Evolutionary conservation across 495 filamentous ascomycete genomes (phyloP).

Genomic region (Penicillium subrubescens): DNA sequence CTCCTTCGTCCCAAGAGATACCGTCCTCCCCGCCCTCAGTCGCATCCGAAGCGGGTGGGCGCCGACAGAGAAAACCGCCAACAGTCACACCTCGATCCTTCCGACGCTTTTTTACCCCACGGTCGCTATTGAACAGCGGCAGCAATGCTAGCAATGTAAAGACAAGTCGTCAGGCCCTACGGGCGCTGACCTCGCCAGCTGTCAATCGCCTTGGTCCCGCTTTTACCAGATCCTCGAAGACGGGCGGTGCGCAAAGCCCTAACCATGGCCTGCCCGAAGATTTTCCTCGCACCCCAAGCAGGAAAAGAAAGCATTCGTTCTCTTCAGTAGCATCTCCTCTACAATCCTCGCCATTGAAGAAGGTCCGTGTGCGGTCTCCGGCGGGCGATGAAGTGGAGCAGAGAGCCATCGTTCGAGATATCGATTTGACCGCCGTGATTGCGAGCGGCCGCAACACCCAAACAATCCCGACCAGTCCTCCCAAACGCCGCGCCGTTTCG

Average conservation of each 20-base stretch:
- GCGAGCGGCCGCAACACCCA: slow-evolving; percentile 14
- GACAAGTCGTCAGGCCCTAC: slow-evolving; percentile 64
- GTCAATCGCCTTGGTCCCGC: slow-evolving; percentile 59
- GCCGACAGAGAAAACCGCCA: slow-evolving; percentile 50
- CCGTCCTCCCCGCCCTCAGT: slow-evolving; percentile 53
- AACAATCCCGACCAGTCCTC: slow-evolving; percentile 12
- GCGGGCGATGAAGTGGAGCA: slow-evolving; percentile 38
- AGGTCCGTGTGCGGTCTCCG: slow-evolving; percentile 38
- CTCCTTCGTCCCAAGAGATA: slow-evolving; percentile 38
- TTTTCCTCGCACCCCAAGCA: slow-evolving; percentile 39
- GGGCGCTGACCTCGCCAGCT: slow-evolving; percentile 66
- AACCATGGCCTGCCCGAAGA: slow-evolving; percentile 35
- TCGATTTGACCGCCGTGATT: slow-evolving; percentile 24
- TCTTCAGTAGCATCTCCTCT: slow-evolving; percentile 53
- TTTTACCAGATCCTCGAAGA: slow-evolving; percentile 46
- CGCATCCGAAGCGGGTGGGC: slow-evolving; percentile 45
- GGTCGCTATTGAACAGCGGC: slow-evolving; percentile 45
- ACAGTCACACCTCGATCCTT: slow-evolving; percentile 76
- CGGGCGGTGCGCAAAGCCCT: slow-evolving; percentile 30
- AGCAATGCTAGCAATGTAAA: slow-evolving; percentile 47
- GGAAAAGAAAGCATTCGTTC: slow-evolving; percentile 48
- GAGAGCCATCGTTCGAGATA: slow-evolving; percentile 33
- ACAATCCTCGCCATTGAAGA: slow-evolving; percentile 58
- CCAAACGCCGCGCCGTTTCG: slow-evolving; percentile 31
- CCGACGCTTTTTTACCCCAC: slow-evolving; percentile 81